These are phyloP conservation scores for Trichosporon inkin DNA, from an alignment of 1,284 basidiomycete species.

Conservation along the genomic window DNA sequence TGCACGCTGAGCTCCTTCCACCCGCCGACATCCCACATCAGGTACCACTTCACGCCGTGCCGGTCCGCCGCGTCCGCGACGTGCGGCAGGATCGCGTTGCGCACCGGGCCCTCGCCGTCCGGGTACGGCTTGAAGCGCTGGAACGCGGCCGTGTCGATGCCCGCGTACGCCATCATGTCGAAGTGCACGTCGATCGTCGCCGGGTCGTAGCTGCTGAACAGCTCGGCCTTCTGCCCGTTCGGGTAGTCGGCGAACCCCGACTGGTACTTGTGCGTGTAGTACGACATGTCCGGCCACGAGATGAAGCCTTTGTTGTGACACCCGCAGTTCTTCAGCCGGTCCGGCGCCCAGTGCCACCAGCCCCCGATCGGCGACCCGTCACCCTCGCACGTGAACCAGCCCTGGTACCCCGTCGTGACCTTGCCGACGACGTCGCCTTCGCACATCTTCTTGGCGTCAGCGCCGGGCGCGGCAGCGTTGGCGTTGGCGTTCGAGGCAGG, in stretches of 20 bases:
- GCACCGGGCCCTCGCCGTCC: conserved; percentile 20
- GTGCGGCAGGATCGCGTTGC: conserved; percentile 15
- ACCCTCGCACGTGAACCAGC: conserved; percentile 23
- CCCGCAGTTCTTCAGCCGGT: conserved; percentile 13
- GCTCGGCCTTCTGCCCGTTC: conserved; percentile 12
- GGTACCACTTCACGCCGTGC: conserved; percentile 23
- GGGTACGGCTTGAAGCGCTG: conserved; percentile 24
- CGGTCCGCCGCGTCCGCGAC: conserved; percentile 14
- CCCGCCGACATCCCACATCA: conserved; percentile 23
- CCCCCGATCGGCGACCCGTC: conserved; percentile 20
- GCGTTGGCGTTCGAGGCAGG: too few relatives aligned
- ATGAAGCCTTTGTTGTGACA: conserved; percentile 17
- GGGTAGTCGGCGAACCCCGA: conserved; percentile 1
- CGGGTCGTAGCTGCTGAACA: conserved; percentile 19
- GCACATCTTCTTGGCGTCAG: neutral
- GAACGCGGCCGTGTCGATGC: conserved; percentile 23
- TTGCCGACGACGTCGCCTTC: conserved; percentile 21
- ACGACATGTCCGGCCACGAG: conserved; percentile 22
- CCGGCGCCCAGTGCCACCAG: conserved; percentile 23
- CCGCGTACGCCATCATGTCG: conserved; percentile 18
- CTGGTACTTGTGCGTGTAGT: conserved; percentile 17
- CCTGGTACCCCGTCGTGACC: conserved; percentile 21
- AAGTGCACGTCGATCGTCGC: conserved; percentile 19
- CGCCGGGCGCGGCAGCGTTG: neutral
- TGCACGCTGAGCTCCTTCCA: conserved; percentile 16